These are phyloP conservation scores for Puya raimondii DNA, from an alignment of 176 grass and related monocot genomes.

Conservation along the genomic window DNA sequence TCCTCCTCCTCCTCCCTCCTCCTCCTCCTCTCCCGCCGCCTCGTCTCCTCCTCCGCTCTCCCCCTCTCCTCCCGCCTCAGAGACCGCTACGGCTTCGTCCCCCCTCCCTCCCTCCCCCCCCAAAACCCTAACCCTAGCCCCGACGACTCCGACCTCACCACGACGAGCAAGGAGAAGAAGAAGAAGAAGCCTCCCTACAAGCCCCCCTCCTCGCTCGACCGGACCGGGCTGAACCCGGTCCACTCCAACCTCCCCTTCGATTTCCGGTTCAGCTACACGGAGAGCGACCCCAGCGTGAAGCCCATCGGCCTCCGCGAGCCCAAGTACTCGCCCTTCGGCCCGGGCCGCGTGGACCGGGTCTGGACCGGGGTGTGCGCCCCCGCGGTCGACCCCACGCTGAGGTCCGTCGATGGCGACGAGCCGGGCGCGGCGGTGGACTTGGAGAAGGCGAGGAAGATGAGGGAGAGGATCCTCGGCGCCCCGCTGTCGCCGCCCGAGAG, in stretches of 20 bases:
- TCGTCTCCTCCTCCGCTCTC: constrained; percentile 6
- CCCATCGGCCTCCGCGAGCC: constrained; percentile 83
- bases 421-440: constrained; percentile 34
- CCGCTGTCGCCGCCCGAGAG: constrained; percentile 53
- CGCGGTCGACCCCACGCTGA: constrained; percentile 54
- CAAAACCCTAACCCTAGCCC: constrained; percentile 10
- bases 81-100: constrained; percentile 65
- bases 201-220: constrained; percentile 43
- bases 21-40: constrained; percentile 2
- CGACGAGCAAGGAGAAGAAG: constrained; percentile 20
- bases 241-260: constrained; percentile 72
- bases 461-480: constrained; percentile 57
- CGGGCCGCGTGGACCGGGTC: constrained; percentile 64
- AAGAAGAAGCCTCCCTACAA: constrained; percentile 46
- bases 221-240: constrained; percentile 24
- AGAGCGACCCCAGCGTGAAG: constrained; percentile 41
- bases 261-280: constrained; percentile 95
- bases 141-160: neutral
- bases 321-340: constrained; percentile 85
- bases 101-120: constrained; percentile 34
- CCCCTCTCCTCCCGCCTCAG: constrained; percentile 35
- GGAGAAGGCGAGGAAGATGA: constrained; percentile 36
- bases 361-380: constrained; percentile 76
- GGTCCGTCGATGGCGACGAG: constrained; percentile 38
- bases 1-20: constrained; percentile 24